Evolutionary conservation across 2,329 filamentous ascomycete genomes (phyloP), one percentile per base, ranked within the genome.

Genomic region (Hypomyces perniciosus): DNA sequence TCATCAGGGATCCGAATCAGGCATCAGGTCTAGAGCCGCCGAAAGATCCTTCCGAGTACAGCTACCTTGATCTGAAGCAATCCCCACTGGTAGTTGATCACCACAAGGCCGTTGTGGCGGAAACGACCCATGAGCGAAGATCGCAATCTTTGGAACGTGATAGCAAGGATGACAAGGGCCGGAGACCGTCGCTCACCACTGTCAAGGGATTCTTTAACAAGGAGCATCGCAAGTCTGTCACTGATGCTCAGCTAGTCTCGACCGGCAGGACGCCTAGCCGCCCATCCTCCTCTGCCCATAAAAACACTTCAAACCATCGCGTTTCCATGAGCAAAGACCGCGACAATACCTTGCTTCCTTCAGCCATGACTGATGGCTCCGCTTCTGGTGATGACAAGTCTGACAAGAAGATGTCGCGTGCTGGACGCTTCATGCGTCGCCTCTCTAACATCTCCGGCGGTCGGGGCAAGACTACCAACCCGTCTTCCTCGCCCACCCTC

Each of bases 1-100:
- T 95, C 56, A 74, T 95, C 35, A 83, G 89, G 44, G 86, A 87
- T 57, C 73, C 78, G 8, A 66, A 64, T 20, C 72, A 78, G 33
- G 65, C 65, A 20, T 70, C 65, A 52, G 64, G 65, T 20, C 61
- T 71, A 2, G 76, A 79, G 13, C 59, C 65, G 2, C 67, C 66
- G 2, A 68, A 64, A 35, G 73, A 75, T 46, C 61, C 63, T 13
- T 65, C 63, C 2, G 78, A 81, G 13, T 76, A 71, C 54, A 65
- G 62, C 35, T 71, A 73, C 5, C 56, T 79, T 37, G 76, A 83
- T 13, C 65, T 84, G 20, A 80, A 78, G 64, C 75, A 83, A 57
- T 83, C 81, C 2, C 80, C 79, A 1, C 65, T 84, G 38, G 61
- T 80, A 5, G 78, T 84, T 27, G 79, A 83, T 57, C 74, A 83